A percentile compares a stretch with the other conserved stretches of the same genome.
Conservation (phyloP, 2,329 filamentous ascomycete genomes). For the Colletotrichum magnum region DNA sequence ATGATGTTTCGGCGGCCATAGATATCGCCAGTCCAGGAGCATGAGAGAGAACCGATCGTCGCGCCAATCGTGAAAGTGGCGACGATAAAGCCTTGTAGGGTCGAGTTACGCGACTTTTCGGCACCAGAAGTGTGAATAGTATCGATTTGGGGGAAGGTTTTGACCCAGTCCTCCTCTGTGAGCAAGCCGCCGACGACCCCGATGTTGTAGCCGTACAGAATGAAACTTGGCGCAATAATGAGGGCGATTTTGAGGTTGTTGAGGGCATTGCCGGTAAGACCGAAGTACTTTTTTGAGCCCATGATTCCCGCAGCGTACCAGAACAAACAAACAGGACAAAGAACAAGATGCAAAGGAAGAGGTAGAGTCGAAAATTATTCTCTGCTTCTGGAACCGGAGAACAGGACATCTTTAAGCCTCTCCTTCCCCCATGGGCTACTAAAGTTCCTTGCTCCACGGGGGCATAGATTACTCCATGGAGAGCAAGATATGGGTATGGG, state of each 20-base stretch:
- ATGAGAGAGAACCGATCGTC: constrained; percentile 53
- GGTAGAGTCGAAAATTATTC: neutral
- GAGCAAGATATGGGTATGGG: constrained; percentile 14
- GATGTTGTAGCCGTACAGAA: constrained; percentile 59
- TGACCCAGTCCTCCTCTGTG: constrained; percentile 50
- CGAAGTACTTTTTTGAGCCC: constrained; percentile 45
- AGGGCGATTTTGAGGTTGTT: constrained; percentile 55
- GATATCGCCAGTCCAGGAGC: constrained; percentile 57
- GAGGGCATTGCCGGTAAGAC: constrained; percentile 53
- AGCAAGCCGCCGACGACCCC: constrained; percentile 54
- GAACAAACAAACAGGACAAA: neutral
- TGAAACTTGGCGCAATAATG: constrained; percentile 59
- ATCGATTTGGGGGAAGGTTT: constrained; percentile 55
- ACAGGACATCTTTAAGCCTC: constrained; percentile 16
- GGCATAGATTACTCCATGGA: constrained; percentile 28
- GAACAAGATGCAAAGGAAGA: neutral
- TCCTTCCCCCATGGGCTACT: neutral
- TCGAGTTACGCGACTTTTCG: constrained; percentile 50
- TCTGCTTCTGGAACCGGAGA: neutral
- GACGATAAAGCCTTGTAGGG: constrained; percentile 54
- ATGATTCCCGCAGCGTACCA: constrained; percentile 7
- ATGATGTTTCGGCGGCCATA: constrained; percentile 66
- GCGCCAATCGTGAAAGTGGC: constrained; percentile 55
- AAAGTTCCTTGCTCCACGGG: constrained; percentile 15
- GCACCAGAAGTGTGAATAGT: constrained; percentile 50